Base-by-base conservation (phyloP, 2,329 filamentous ascomycete genomes). In the Fusarium liriodendri region DNA sequence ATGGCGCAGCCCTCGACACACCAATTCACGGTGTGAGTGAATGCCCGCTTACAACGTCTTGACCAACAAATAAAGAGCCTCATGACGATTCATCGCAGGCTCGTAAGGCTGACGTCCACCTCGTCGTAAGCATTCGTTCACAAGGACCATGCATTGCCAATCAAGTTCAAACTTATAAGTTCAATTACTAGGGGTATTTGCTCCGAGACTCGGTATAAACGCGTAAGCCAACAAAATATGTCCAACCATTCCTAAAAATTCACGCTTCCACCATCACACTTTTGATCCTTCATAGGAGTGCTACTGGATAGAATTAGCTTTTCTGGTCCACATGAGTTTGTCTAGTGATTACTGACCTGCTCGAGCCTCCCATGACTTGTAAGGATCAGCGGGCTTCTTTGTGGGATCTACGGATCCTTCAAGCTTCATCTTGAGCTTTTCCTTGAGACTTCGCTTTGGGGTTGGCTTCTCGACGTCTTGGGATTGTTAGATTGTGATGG, bases 281-380 rank as follows among this genome's bases (percentile, higher is more conserved):
- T 22, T 60, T 45, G 32, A 25, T 62, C 25, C 38, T 42, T 16
- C 45, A 77, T 33, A 78, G 66, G 7, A 77, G 33, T 35, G 76
- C 76, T 66, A 73, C 76, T 77, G 5, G 6, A 2, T 27, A 16
- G 29, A 52, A 52, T 70, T 59, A 67, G 67, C 47, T 50, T 50
- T 50, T 57, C 22, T 14, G 22, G 9, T 16, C n/a, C 33, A 58
- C 55, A 29, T 29, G 54, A 9, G 16, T 37, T 25, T 20, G 3
- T 9, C 14, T 54, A 52, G 59, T 35, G 55, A 42, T 38, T 11
- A 64, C 77, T 71, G 62, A 78, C 77, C 66, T 52, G 72, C 70
- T 61, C 77, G 77, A 8, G 77, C 77, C 33, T 78, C 77, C 77
- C 77, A 78, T 7, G 74, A 77, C 70, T 78, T 77, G 40, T 50